phyloP scores from a whole-genome alignment of 805 yeast genomes.

The Candida tammaniensis region DNA sequence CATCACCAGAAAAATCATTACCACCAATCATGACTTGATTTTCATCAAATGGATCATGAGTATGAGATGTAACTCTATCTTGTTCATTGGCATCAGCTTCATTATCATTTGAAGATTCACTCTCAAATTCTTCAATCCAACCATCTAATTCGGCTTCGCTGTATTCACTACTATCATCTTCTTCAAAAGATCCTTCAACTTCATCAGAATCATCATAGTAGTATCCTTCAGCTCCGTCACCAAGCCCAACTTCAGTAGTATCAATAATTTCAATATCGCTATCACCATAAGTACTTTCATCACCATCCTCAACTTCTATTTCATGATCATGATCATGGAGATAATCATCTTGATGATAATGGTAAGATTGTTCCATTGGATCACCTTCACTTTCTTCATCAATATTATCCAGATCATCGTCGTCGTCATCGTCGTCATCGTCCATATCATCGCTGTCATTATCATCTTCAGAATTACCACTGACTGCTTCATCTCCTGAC shows the following conservation, averaged over 20 bases:
- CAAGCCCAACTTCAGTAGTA: conserved; percentile 13
- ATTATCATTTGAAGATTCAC: conserved; percentile 16
- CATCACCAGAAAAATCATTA: conserved; percentile 15
- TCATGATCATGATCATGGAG: conserved; percentile 22
- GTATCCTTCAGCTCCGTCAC: conserved; percentile 9
- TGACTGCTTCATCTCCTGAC: conserved; percentile 30
- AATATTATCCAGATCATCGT: conserved; percentile 20
- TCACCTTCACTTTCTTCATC: conserved; percentile 42
- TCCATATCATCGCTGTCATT: conserved; percentile 34
- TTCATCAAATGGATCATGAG: conserved; percentile 6
- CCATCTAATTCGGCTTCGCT: conserved; percentile 38
- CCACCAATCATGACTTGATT: background rate
- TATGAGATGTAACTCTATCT: background rate
- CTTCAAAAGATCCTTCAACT: conserved; percentile 25
- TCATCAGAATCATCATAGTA: conserved; percentile 21
- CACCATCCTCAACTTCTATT: conserved; percentile 39
- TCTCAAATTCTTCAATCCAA: conserved; percentile 39
- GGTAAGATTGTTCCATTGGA: conserved; percentile 21
- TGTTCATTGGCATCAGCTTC: conserved; percentile 17
- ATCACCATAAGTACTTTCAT: conserved; percentile 25
- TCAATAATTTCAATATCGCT: conserved; percentile 18
- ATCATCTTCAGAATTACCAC: conserved; percentile 22
- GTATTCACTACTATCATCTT: conserved; percentile 28
- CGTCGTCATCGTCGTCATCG: conserved; percentile 36
- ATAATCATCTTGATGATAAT: conserved; percentile 20